Conservation (phyloP, 257 asterid species). For the Capsicum pubescens region DNA sequence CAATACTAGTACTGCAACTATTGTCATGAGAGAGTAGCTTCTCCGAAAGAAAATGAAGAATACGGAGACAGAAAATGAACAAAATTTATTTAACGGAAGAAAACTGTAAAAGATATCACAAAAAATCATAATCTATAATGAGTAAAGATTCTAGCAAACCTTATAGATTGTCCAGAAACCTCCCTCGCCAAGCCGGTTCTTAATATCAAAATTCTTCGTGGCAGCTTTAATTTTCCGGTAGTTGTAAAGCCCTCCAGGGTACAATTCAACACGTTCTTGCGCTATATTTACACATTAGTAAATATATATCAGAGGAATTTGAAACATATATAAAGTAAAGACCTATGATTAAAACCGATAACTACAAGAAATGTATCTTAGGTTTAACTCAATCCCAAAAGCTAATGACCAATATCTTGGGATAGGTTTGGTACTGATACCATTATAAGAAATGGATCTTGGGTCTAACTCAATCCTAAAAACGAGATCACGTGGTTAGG, state of each 20-base stretch:
- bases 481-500: no score
- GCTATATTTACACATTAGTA: conserved; percentile 1
- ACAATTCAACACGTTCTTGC: not conserved
- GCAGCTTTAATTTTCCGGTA: conserved; percentile 22
- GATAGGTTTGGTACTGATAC: no score
- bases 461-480: no score
- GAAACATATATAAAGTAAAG: not conserved
- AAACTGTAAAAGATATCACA: not conserved
- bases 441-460: no score
- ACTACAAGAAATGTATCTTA: not conserved
- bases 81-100: not conserved
- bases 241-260: conserved; percentile 30
- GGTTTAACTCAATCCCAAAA: not conserved
- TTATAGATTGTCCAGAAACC: conserved; percentile 18
- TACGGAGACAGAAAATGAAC: not conserved
- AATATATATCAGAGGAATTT: not conserved
- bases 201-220: not conserved
- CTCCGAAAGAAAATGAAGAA: not conserved
- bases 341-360: not conserved
- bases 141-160: conserved; percentile 14
- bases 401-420: not conserved
- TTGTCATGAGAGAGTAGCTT: conserved; percentile 1
- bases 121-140: not conserved
- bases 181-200: not conserved
- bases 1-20: not conserved